A percentile compares a stretch with the other conserved stretches of the same genome.
Evolutionary conservation across 345 rosid species (phyloP).

Genomic region (Cardamine resedifolia): DNA sequence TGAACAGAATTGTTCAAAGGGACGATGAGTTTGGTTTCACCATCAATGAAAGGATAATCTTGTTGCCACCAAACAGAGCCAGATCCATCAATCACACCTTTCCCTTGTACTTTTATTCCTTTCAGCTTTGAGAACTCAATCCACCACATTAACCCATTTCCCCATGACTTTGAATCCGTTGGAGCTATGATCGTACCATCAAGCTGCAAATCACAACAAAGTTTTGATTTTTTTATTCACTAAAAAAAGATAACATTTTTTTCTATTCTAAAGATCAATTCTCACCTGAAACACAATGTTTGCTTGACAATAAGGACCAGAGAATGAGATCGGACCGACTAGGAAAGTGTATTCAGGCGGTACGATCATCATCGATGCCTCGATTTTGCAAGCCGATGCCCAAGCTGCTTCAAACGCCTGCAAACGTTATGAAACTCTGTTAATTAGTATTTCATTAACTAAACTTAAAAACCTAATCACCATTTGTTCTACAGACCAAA

Average conservation of each 20-base stretch:
- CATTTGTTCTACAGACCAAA: background rate
- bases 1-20: conserved; percentile 60
- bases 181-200: conserved; percentile 93
- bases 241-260: background rate
- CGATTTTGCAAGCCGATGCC: conserved; percentile 87
- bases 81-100: conserved; percentile 87
- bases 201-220: no score
- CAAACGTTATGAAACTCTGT: conserved; percentile 1
- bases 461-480: background rate
- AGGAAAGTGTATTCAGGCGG: conserved; percentile 60
- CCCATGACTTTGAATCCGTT: conserved; percentile 61
- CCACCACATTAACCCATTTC: conserved; percentile 77
- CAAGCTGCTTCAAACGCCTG: conserved; percentile 96
- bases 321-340: conserved; percentile 87
- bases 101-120: conserved; percentile 79
- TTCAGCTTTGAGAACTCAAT: conserved; percentile 81
- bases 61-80: conserved; percentile 98
- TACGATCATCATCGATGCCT: conserved; percentile 58
- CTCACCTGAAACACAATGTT: conserved; percentile 84
- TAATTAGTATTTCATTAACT: conserved; percentile 1
- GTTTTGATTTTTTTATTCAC: no score
- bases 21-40: conserved; percentile 53
- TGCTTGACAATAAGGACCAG: conserved; percentile 88
- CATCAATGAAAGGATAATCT: conserved; percentile 53
- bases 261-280: background rate